These are phyloP conservation scores for Nicotiana sylvestris DNA, from an alignment of 257 asterid genomes.

Conservation along the genomic window DNA sequence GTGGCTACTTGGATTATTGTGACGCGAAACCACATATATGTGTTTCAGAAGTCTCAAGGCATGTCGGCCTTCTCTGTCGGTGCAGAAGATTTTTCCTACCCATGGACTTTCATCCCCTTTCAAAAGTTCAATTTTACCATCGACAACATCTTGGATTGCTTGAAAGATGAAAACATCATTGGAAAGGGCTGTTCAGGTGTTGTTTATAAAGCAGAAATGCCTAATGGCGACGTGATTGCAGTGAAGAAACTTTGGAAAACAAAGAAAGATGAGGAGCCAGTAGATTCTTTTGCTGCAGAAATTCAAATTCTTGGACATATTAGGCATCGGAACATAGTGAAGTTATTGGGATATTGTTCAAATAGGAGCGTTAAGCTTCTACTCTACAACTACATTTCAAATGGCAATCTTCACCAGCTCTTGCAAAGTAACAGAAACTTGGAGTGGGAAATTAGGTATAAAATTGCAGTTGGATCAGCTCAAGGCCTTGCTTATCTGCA, in stretches of 20 bases:
- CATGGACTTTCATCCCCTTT: constrained; percentile 90
- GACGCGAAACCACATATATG: constrained; percentile 36
- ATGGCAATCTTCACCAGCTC: constrained; percentile 86
- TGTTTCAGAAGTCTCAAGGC: constrained; percentile 37
- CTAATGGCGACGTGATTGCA: constrained; percentile 72
- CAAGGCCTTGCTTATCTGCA: constrained; percentile 94
- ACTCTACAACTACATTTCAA: constrained; percentile 73
- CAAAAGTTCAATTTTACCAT: constrained; percentile 66
- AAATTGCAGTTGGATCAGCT: constrained; percentile 85
- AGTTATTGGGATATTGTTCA: constrained; percentile 78
- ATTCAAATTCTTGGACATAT: constrained; percentile 93
- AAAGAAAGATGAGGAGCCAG: constrained; percentile 48
- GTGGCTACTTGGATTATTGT: constrained; percentile 54
- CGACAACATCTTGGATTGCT: constrained; percentile 65
- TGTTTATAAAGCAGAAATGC: constrained; percentile 75
- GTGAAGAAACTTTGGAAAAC: constrained; percentile 94
- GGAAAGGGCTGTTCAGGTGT: constrained; percentile 97
- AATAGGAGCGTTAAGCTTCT: constrained; percentile 81
- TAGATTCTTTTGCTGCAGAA: constrained; percentile 88
- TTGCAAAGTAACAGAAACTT: constrained; percentile 60
- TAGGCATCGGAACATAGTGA: constrained; percentile 87
- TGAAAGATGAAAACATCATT: constrained; percentile 69
- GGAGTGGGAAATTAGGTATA: constrained; percentile 93
- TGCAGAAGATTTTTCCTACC: constrained; percentile 82
- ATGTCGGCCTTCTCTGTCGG: constrained; percentile 24